Evolutionary conservation across 345 rosid species (phyloP).

Genomic region (Trapa incisa): DNA sequence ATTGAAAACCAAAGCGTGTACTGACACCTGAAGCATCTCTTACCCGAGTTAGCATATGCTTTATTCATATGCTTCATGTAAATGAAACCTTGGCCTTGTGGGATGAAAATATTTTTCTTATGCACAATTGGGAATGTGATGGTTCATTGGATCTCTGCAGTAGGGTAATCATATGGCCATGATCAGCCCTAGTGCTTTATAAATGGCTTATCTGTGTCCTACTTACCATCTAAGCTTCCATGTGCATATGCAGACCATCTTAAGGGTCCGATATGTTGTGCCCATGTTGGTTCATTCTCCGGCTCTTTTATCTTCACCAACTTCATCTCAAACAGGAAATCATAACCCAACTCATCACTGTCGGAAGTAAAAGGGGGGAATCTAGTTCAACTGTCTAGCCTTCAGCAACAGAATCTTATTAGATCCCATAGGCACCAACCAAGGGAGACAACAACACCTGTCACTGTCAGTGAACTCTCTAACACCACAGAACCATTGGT

Average conservation of each 20-base stretch:
- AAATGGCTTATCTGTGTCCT: not conserved
- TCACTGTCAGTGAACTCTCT: not conserved
- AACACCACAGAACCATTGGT: not conserved
- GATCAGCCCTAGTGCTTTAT: not conserved
- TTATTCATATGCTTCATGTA: too few relatives aligned
- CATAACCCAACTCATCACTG: not conserved
- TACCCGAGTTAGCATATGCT: too few relatives aligned
- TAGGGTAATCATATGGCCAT: not conserved
- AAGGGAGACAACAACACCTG: not conserved
- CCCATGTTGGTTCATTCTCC: not conserved
- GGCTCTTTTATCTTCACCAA: not conserved
- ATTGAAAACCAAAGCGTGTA: too few relatives aligned
- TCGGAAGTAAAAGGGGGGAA: not conserved
- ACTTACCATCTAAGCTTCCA: too few relatives aligned
- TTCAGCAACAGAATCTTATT: not conserved
- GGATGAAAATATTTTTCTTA: not conserved
- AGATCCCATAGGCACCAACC: not conserved
- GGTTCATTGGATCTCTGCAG: not conserved
- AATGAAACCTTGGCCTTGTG: not conserved
- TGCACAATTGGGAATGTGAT: not conserved
- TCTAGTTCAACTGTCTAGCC: not conserved
- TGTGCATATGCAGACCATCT: not conserved
- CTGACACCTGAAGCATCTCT: too few relatives aligned
- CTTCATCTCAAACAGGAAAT: not conserved
- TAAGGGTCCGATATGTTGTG: not conserved